A percentile compares a stretch with the other conserved stretches of the same genome.
Conservation (phyloP, 1,284 basidiomycete species). For the Fomitopsis betulina region DNA sequence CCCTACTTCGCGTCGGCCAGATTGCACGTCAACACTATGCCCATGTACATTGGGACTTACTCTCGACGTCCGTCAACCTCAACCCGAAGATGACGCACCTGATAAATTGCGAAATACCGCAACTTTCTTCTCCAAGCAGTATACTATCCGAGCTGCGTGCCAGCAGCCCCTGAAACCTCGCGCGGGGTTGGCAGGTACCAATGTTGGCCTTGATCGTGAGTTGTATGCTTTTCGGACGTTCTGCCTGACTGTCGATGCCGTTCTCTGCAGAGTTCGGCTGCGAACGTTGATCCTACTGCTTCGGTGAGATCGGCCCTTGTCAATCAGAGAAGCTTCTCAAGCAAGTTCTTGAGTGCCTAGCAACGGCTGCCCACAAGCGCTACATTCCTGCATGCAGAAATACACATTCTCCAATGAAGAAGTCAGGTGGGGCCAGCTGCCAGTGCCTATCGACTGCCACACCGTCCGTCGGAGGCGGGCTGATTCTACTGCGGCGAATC, state of each 20-base stretch:
- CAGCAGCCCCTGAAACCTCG: not conserved
- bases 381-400: not conserved
- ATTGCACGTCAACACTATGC: not conserved
- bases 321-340: not conserved
- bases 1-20: not conserved
- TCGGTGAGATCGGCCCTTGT: not conserved
- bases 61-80: not conserved
- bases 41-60: not conserved
- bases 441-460: not conserved
- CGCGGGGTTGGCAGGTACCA: not conserved
- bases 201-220: not conserved
- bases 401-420: not conserved
- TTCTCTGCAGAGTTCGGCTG: not conserved
- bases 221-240: not conserved
- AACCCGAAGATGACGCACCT: not conserved
- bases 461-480: not conserved
- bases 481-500: not conserved
- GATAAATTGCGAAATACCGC: not conserved
- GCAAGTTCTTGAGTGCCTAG: not conserved
- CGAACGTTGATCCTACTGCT: not conserved
- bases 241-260: too few relatives aligned
- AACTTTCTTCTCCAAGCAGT: not conserved
- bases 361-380: not conserved
- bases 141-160: not conserved
- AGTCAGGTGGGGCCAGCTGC: not conserved